Evolutionary conservation across 2,329 filamentous ascomycete species (phyloP), one percentile per base, ranked within the genome.

Genomic region (Aspergillus fischeri): DNA sequence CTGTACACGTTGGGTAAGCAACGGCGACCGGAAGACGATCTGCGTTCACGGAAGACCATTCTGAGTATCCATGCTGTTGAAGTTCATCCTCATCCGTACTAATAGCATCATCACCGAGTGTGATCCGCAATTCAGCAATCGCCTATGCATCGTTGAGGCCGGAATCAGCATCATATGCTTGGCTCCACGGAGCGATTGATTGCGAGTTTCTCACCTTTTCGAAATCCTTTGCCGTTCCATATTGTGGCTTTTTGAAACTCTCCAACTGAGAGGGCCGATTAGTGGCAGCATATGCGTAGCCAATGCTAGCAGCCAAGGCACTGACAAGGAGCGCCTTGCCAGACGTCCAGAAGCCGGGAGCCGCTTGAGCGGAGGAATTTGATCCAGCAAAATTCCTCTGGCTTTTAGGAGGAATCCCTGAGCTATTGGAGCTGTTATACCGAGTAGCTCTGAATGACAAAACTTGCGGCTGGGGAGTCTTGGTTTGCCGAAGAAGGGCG

Each of bases 1-100:
- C 81, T 0, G 87, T 90, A 1, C 77, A 81, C 29, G 77, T 80
- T 0, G 88, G 88, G 60, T 87, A 87, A 2, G 83, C 83, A 8
- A 90, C 80, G 1, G 87, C 86, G 5, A 87, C 81, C 0, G 87
- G 86, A 1, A 87, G 76, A 21, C 79, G 80, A 29, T 84, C 78
- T 28, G 84, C 83, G 65, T 90, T 90, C 64, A 86, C 82, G 0
- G 84, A 84, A 0, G 86, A 88, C 86, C 86, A 89, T 67, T 89
- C 87, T 0, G 86, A 89, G 70, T 84, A 86, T 14, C 87, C 86
- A 66, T 90, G 87, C 49, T 78, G 73, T 21, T 84, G 80, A 2
- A 90, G 74, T 48, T 86, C 85, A 45, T 87, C 85, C 47, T 83
- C 77, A 64, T 90, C 86, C 11, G 83, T 84, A 64, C 80, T 86